A percentile compares a stretch with the other conserved stretches of the same genome.
phyloP scores from a whole-genome alignment of 2,329 filamentous ascomycete genomes.

The Aurifilum marmelostoma region DNA sequence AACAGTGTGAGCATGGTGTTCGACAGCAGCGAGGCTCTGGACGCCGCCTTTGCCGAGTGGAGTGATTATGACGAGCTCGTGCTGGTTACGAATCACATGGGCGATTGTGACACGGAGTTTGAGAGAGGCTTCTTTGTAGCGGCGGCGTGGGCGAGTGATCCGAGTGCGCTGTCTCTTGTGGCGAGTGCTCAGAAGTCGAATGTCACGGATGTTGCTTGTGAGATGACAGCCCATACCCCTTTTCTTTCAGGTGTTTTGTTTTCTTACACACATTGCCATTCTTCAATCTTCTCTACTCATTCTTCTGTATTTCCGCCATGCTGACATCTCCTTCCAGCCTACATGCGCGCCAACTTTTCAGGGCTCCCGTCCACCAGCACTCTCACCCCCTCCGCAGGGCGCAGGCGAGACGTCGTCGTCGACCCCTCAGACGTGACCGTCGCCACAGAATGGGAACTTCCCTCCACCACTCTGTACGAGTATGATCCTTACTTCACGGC shows the following conservation, averaged over 20 bases:
- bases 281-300: too few relatives aligned
- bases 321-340: slow-evolving; percentile 7
- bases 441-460: slow-evolving; percentile 17
- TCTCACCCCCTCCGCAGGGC: neutral
- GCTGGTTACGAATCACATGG: slow-evolving; percentile 24
- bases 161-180: slow-evolving; percentile 8
- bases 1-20: slow-evolving; percentile 20
- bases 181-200: slow-evolving; percentile 18
- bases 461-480: slow-evolving; percentile 19
- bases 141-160: neutral
- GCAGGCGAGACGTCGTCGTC: slow-evolving; percentile 14
- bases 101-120: slow-evolving; percentile 22
- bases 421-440: slow-evolving; percentile 15
- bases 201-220: slow-evolving; percentile 12
- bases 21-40: slow-evolving; percentile 9
- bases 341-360: slow-evolving; percentile 22
- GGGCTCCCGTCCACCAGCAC: slow-evolving; percentile 18
- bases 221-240: neutral
- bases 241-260: too few relatives aligned
- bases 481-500: slow-evolving; percentile 38
- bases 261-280: too few relatives aligned
- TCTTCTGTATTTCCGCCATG: neutral
- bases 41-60: slow-evolving; percentile 21
- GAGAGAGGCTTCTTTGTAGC: slow-evolving; percentile 26
- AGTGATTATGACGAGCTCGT: slow-evolving; percentile 14